Base-by-base conservation (phyloP, 768 basidiomycete species). In the Rhizopogon vesiculosus region DNA sequence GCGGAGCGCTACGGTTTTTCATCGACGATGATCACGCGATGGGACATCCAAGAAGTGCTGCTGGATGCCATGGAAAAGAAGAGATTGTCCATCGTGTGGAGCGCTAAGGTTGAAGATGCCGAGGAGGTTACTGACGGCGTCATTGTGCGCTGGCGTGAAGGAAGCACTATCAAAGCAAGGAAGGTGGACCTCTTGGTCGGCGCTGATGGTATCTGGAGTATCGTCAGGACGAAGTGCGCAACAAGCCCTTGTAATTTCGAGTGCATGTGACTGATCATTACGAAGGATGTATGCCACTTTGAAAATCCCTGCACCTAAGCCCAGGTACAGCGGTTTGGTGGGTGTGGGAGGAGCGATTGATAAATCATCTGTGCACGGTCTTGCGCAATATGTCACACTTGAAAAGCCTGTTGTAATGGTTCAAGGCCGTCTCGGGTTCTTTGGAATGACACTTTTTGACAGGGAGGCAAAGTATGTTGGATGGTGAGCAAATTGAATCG, bases 131-230 rank as follows among this genome's bases (percentile, higher is more conserved):
- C 60, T 6, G 63, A 65, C 10, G 63, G 65, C 25, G 61, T 69
- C 5, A 49, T 65, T 42, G 69, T 70, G 19, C 57, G 56, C 56
- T 69, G 68, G 68, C 15, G 29, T 12, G 61, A 69, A 57, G 45
- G 55, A 7, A 67, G 60, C 40, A 28, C 45, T 16, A 7, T 13
- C 12, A 54, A 66, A 41, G 57, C 66, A 52, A 65, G 55, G 57
- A 65, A 62, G 57, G 68, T 54, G n/a, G 69, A 70, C 53, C 65
- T 69, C 15, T 50, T 69, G 42, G 56, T 69, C 18, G 69, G 68
- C 39, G 69, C 68, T 35, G 69, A 70, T 28, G 65, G 67, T 4
- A 67, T 70, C 16, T 71, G 68, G 69, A 67, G 68, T 29, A 58
- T 46, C 8, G 67, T 64, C 16, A 62, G 65, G 40, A 45, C 62